These are phyloP conservation scores for Mycena filopes DNA, from an alignment of 768 basidiomycete genomes.

Conservation along the genomic window DNA sequence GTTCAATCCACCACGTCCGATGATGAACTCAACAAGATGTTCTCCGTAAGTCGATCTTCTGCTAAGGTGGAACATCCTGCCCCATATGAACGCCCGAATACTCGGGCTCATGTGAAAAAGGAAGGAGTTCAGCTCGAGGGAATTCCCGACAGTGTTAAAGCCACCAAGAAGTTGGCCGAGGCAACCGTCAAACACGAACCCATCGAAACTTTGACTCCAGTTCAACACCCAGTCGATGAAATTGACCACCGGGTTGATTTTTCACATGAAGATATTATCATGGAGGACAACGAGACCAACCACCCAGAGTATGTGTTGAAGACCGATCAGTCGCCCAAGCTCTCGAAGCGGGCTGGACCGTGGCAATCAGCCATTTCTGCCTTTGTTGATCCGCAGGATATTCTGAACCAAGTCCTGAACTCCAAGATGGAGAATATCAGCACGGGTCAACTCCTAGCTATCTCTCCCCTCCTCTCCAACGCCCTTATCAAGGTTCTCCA, in stretches of 20 bases:
- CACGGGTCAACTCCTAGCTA: slow-evolving; percentile 6
- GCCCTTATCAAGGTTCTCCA: slow-evolving; percentile 6
- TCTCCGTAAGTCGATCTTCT: slow-evolving; percentile 8
- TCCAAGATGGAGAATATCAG: not conserved
- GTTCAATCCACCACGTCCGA: slow-evolving; percentile 4
- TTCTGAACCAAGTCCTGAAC: no score
- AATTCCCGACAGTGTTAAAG: not conserved
- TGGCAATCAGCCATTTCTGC: slow-evolving; percentile 18
- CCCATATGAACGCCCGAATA: slow-evolving; percentile 3
- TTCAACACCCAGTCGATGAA: no score
- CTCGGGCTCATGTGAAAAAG: slow-evolving; percentile 11
- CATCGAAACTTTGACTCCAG: not conserved
- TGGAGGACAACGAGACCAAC: slow-evolving; percentile 1
- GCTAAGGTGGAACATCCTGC: not conserved
- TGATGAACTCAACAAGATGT: slow-evolving; percentile 4
- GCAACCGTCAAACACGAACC: not conserved
- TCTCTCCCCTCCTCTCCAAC: not conserved
- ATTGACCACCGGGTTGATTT: slow-evolving; percentile 11
- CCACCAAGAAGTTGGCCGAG: not conserved
- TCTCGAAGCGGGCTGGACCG: slow-evolving; percentile 3
- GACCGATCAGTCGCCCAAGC: not conserved
- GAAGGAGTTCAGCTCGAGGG: not conserved
- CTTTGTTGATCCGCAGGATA: not conserved
- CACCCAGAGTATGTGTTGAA: not conserved
- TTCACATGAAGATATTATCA: slow-evolving; percentile 10